Percentiles rank a stretch among this genome's conserved stretches.
Evolutionary conservation across 106 monocot genomes (phyloP).

Genomic region (Hemerocallis citrina): DNA sequence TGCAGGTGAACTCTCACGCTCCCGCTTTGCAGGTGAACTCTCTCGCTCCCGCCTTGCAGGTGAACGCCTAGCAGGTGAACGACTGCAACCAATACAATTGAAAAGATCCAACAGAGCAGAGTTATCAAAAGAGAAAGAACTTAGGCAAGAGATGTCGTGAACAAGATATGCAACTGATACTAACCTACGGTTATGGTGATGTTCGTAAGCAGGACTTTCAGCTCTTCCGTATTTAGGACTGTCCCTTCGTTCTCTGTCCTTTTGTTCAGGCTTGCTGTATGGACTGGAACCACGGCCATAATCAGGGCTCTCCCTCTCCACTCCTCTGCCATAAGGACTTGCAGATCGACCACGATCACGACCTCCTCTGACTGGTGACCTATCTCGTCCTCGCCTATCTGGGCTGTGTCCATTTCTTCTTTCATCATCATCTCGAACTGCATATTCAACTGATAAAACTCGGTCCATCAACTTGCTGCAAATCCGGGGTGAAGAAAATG

Average conservation of each 20-base stretch:
- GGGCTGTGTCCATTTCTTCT: conserved; percentile 78
- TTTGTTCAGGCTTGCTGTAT: conserved; percentile 21
- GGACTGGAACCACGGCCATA: conserved; percentile 64
- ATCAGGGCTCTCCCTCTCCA: conserved; percentile 86
- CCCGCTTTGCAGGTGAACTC: no score
- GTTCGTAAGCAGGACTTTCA: conserved; percentile 41
- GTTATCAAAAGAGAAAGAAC: no score
- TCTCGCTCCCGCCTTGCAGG: no score
- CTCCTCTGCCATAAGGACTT: conserved; percentile 74
- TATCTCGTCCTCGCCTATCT: conserved; percentile 45
- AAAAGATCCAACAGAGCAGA: no score
- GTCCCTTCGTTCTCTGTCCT: conserved; percentile 21
- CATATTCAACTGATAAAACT: conserved; percentile 92
- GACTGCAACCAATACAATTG: background rate
- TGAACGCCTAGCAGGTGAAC: no score
- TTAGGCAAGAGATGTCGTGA: background rate
- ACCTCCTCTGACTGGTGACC: conserved; percentile 50
- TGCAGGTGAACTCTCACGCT: no score
- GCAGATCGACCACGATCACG: conserved; percentile 48
- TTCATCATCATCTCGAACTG: conserved; percentile 85
- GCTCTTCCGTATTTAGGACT: conserved; percentile 50
- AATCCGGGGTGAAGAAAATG: background rate
- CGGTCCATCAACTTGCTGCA: conserved; percentile 87
- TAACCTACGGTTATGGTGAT: conserved; percentile 13
- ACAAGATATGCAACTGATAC: background rate